Evolutionary conservation across 495 filamentous ascomycete species (phyloP).

Genomic region (Penicillium crystallinum): DNA sequence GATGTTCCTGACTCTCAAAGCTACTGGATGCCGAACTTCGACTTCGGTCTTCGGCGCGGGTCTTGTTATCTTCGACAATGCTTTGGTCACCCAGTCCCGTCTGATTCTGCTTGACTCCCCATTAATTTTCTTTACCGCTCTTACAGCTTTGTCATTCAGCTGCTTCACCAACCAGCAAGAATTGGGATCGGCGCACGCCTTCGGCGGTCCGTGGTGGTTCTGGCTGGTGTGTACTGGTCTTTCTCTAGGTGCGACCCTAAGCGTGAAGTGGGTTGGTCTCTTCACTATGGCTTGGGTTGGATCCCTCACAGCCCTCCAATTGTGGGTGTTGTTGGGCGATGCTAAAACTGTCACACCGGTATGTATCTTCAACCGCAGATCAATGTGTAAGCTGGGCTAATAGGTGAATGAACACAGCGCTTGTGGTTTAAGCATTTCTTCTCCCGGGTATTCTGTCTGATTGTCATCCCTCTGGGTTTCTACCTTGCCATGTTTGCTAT

Average conservation of each 20-base stretch:
- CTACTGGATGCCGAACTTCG: slow-evolving; percentile 77
- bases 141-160: slow-evolving; percentile 85
- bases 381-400: slow-evolving; percentile 5
- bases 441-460: slow-evolving; percentile 85
- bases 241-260: slow-evolving; percentile 82
- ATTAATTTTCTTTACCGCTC: slow-evolving; percentile 85
- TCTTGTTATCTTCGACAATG: slow-evolving; percentile 93
- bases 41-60: slow-evolving; percentile 77
- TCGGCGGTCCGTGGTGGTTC: slow-evolving; percentile 91
- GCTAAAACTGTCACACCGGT: slow-evolving; percentile 73
- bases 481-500: slow-evolving; percentile 96
- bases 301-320: slow-evolving; percentile 78
- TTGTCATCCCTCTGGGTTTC: slow-evolving; percentile 82
- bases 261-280: slow-evolving; percentile 97
- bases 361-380: slow-evolving; percentile 16
- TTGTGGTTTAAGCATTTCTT: slow-evolving; percentile 94
- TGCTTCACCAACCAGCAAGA: slow-evolving; percentile 97
- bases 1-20: slow-evolving; percentile 93
- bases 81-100: slow-evolving; percentile 87
- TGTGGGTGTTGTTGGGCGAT: slow-evolving; percentile 93
- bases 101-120: slow-evolving; percentile 95
- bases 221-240: slow-evolving; percentile 88
- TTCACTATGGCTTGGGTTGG: slow-evolving; percentile 99
- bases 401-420: slow-evolving; percentile 41
- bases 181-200: slow-evolving; percentile 79